Percentiles rank a stretch among this genome's conserved stretches.
These are phyloP conservation scores for Pseudodiploospora longispora DNA, from an alignment of 2,329 filamentous ascomycete genomes.

Conservation along the genomic window DNA sequence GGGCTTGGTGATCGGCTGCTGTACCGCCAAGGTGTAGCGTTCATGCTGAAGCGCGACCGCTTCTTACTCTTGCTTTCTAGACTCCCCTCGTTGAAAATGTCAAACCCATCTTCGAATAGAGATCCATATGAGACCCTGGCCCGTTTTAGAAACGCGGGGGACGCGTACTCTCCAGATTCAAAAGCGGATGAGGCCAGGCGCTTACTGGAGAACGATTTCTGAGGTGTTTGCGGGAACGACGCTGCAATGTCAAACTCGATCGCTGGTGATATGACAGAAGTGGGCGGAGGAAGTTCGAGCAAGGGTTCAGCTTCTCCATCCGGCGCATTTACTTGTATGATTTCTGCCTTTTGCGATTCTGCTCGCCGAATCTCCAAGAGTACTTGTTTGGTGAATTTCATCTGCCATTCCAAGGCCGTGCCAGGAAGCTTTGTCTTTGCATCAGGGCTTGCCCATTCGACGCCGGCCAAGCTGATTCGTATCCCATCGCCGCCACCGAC, in stretches of 20 bases:
- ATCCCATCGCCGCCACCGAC: conserved; percentile 75
- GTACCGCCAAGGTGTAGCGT: conserved; percentile 66
- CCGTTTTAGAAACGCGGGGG: conserved; percentile 72
- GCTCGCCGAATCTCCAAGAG: conserved; percentile 33
- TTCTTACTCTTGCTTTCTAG: conserved; percentile 42
- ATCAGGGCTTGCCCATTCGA: conserved; percentile 52
- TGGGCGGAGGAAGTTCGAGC: not conserved
- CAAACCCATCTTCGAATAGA: conserved; percentile 53
- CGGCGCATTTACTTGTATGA: conserved; percentile 43
- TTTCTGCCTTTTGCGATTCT: conserved; percentile 38
- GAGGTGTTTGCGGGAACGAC: conserved; percentile 4
- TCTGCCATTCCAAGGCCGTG: conserved; percentile 49
- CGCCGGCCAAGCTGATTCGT: conserved; percentile 60
- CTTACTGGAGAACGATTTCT: conserved; percentile 20
- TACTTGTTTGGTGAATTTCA: conserved; percentile 46
- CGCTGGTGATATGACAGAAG: not conserved
- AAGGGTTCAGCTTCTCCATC: conserved; percentile 5
- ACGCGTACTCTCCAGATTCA: conserved; percentile 53
- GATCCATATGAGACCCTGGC: conserved; percentile 61
- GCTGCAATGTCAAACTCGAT: conserved; percentile 1
- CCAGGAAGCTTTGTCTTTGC: conserved; percentile 40
- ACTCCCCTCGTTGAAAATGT: conserved; percentile 54
- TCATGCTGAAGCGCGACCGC: conserved; percentile 58
- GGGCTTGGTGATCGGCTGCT: conserved; percentile 64
- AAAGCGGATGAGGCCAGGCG: conserved; percentile 25